These are phyloP conservation scores for Trametes pubescens DNA, from an alignment of 1,284 basidiomycete genomes.

Conservation along the genomic window DNA sequence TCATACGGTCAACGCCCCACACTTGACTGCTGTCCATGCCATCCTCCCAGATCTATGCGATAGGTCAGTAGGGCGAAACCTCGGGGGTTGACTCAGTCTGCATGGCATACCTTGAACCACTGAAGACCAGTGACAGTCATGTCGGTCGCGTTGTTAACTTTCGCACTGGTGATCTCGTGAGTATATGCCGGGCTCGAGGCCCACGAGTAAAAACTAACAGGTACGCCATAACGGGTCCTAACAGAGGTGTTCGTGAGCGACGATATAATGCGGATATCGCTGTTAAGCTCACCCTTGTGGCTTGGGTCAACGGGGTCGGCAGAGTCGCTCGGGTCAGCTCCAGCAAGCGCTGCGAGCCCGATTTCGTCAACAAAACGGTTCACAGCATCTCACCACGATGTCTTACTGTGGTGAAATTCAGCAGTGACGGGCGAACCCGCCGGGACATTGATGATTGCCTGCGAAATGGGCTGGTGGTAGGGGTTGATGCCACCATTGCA, in stretches of 20 bases:
- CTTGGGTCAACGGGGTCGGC: conserved; percentile 60
- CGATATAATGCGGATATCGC: neutral
- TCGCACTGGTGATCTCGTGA: conserved; percentile 45
- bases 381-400: neutral
- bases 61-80: neutral
- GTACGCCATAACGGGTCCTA: conserved; percentile 60
- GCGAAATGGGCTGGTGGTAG: conserved; percentile 60
- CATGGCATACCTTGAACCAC: conserved; percentile 58
- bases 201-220: conserved; percentile 46
- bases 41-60: conserved; percentile 49
- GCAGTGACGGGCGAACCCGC: conserved; percentile 59
- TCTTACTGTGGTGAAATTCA: conserved; percentile 58
- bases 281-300: conserved; percentile 49
- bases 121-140: conserved; percentile 57
- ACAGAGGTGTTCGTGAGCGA: neutral
- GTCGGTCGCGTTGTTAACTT: conserved; percentile 55
- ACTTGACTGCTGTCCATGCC: conserved; percentile 46
- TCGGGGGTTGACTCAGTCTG: no score
- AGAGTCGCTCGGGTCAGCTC: conserved; percentile 52
- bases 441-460: conserved; percentile 57
- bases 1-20: conserved; percentile 59
- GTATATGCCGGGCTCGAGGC: neutral
- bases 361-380: neutral
- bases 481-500: conserved; percentile 71
- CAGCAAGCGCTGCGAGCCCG: conserved; percentile 44